Evolutionary conservation across 257 asterid species (phyloP), one percentile per base, ranked within the genome.

Genomic region (Solanum ossicruentum): DNA sequence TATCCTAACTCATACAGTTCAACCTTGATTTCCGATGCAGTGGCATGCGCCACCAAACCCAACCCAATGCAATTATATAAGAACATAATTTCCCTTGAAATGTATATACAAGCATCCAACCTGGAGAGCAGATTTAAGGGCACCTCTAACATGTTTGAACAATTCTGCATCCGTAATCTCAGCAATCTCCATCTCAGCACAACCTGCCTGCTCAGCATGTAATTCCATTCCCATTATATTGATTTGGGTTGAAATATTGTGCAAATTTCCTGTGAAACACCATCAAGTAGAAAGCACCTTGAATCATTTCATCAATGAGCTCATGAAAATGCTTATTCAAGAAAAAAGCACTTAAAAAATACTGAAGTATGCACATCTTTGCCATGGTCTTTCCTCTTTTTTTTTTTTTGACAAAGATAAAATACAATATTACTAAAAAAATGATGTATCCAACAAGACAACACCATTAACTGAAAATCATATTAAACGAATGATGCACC

Each of bases 61-160:
- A 58, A 83, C 43, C 21, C 49, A 57, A 23, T 23, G 73, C 26
- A 85, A 18, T 80, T n/a, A 41, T 36, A 57, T 7, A 45, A 51
- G 56, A 15, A 39, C 49, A 58, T 6, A 82, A 21, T 45, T n/a
- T 56, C 21, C 17, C 52, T 81, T 28, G 39, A 32, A 36, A 82
- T 13, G 26, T 49, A 49, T 26, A 65, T n/a, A 3, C 79, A 47
- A 20, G 32, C 47, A 23, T 18, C 60, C n/a, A 9, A 96, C 98
- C 98, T 90, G 85, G 26, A 87, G n/a, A 73, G 88, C 94, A 84
- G 93, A 86, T 86, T 83, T 90, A 43, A 96, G 95, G 23, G 98
- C 98, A 79, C 86, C 89, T 23, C 90, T 90, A 26, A 96, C 97
- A 72, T 85, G 93, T 84, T 56, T 83, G 10, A 88, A 91, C 89